Conservation (phyloP, 192 early-diverging fungal genomes). For the Coemansia sp. region DNA sequence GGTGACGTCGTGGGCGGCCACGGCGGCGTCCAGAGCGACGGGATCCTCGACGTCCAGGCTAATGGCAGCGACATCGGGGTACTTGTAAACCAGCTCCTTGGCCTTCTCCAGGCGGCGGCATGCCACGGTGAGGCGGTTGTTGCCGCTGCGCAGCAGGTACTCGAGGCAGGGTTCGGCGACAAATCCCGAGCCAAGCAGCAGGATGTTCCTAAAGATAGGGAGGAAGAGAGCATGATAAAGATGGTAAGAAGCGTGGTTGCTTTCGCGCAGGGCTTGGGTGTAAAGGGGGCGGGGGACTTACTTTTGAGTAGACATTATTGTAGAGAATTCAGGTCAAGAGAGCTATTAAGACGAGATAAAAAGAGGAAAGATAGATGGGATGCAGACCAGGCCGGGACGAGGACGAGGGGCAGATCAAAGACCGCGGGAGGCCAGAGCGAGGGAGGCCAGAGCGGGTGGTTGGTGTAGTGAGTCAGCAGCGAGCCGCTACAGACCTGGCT, state of each 20-base stretch:
- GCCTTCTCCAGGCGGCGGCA: slow-evolving; percentile 73
- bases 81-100: slow-evolving; percentile 61
- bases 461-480: neutral
- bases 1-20: slow-evolving; percentile 83
- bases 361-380: slow-evolving; percentile 1
- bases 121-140: slow-evolving; percentile 89
- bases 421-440: neutral
- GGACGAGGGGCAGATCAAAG: neutral
- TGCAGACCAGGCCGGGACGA: neutral
- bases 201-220: slow-evolving; percentile 63
- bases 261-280: too few relatives aligned
- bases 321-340: too few relatives aligned
- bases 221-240: neutral
- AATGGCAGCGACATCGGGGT: slow-evolving; percentile 57
- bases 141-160: slow-evolving; percentile 83
- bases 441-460: neutral
- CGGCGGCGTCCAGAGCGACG: slow-evolving; percentile 62
- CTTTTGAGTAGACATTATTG: slow-evolving; percentile 30
- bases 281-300: too few relatives aligned
- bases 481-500: neutral
- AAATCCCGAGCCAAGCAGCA: slow-evolving; percentile 95
- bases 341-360: neutral
- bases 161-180: slow-evolving; percentile 93
- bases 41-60: slow-evolving; percentile 80
- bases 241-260: neutral